A percentile compares a stretch with the other conserved stretches of the same genome.
Evolutionary conservation across 1,284 basidiomycete genomes (phyloP).

Genomic region (Cutaneotrichosporon sp.): DNA sequence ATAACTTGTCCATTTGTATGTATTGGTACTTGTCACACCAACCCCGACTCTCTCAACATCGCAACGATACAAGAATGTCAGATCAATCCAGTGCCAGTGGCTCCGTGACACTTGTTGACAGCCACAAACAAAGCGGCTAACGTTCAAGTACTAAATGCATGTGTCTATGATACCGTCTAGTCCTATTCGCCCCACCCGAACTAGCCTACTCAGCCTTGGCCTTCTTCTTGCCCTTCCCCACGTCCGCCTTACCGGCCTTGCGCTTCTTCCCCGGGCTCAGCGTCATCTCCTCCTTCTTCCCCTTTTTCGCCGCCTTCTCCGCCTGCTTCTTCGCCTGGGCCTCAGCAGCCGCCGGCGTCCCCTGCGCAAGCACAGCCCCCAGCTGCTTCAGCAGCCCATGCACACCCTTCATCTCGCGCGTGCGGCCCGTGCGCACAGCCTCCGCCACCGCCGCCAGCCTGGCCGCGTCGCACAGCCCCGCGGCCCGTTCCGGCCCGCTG

Average conservation of each 20-base stretch:
- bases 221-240: constrained; percentile 10
- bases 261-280: constrained; percentile 20
- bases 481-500: not conserved
- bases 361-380: constrained; percentile 37
- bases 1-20: no score
- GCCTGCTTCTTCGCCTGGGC: constrained; percentile 22
- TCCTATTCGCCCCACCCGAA: no score
- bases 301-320: constrained; percentile 21
- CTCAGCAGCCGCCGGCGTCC: no score
- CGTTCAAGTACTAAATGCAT: no score
- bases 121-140: no score
- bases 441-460: constrained; percentile 34
- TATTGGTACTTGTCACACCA: no score
- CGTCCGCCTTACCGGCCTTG: constrained; percentile 12
- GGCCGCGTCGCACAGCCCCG: constrained; percentile 2
- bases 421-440: constrained; percentile 50
- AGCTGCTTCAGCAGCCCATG: constrained; percentile 55
- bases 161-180: constrained; percentile 6
- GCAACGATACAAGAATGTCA: no score
- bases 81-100: no score
- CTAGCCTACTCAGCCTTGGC: constrained; percentile 15
- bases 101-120: no score
- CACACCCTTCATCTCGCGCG: constrained; percentile 53
- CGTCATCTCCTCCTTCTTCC: constrained; percentile 23
- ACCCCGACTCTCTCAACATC: no score